Evolutionary conservation across 164 flowering plant genomes (phyloP).

Genomic region (Sextonia rubra): DNA sequence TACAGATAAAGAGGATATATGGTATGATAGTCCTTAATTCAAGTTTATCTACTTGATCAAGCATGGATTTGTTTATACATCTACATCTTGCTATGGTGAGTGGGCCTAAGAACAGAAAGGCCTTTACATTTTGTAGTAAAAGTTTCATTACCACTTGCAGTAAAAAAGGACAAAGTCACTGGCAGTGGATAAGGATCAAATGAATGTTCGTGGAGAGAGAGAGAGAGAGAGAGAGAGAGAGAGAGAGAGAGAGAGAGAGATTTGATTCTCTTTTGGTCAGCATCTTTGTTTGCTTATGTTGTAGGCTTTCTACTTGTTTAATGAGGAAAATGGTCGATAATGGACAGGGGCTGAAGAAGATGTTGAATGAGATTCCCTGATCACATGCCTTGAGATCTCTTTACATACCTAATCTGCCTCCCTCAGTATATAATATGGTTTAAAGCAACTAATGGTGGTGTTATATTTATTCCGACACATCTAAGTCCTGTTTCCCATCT

Average conservation of each 20-base stretch:
- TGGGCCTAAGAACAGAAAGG: background rate
- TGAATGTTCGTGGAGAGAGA: background rate
- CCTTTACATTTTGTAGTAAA: background rate
- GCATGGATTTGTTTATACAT: background rate
- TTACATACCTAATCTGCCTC: background rate
- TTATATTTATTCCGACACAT: background rate
- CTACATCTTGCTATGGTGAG: background rate
- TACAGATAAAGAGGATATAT: too few relatives aligned
- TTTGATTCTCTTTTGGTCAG: background rate
- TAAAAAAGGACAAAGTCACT: too few relatives aligned
- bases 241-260: background rate
- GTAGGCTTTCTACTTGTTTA: too few relatives aligned
- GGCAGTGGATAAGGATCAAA: too few relatives aligned
- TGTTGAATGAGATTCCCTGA: background rate
- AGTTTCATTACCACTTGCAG: background rate
- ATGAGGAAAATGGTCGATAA: background rate
- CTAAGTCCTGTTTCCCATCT: background rate
- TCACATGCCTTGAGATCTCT: background rate
- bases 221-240: background rate
- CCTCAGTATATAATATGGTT: background rate
- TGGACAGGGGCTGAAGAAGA: background rate
- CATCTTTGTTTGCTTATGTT: background rate
- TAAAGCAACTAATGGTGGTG: background rate
- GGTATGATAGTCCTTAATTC: too few relatives aligned
- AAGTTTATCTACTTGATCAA: background rate